Evolutionary conservation across 345 rosid species (phyloP), one percentile per base, ranked within the genome.

Genomic region (Lagerstroemia speciosa): DNA sequence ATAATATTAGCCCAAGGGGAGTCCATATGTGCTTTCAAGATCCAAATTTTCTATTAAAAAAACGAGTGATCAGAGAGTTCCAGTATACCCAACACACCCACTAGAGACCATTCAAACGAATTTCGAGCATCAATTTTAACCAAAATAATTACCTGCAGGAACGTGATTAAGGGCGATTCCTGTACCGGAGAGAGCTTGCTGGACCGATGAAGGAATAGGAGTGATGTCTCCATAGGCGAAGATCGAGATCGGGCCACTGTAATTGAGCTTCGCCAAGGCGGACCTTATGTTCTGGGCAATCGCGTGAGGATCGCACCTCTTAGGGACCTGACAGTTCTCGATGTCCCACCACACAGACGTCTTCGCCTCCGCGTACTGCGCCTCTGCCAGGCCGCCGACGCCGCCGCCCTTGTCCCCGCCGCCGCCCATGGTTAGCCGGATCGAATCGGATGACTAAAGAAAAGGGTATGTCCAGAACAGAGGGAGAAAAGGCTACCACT

Each of bases 341-440:
- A 82, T 82, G 77, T 82, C 85, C 85, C 85, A 82, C 83, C 85
- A 82, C 19, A 82, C 81, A 22, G 83, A 82, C 26, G 67, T 82
- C 83, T 79, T 82, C 17, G 81, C 83, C 71, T 55, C 57, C 32
- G 64, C 78, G 73, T 82, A 82, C 79, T 82, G 83, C 69, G 75
- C 48, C 79, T 82, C 83, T 52, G 79, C 81, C 64, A 20, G 46
- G n/a, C 66, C 74, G 12, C 38, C n/a, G n/a, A n/a, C n/a, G n/a
- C n/a, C 76, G 1, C 66, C 69, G 7, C 65, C 67, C 1, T 27
- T 26, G 52, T 52, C 67, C 55, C 37, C 72, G 0, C 46, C 72
- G 37, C 67, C 62, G 6, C 73, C 78, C 75, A 63, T 75, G 10
- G 38, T 29, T 12, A 16, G 41, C 6, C 10, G 29, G 24, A 48